Conservation (phyloP, 2,329 filamentous ascomycete genomes). For the Trichoderma koningii region DNA sequence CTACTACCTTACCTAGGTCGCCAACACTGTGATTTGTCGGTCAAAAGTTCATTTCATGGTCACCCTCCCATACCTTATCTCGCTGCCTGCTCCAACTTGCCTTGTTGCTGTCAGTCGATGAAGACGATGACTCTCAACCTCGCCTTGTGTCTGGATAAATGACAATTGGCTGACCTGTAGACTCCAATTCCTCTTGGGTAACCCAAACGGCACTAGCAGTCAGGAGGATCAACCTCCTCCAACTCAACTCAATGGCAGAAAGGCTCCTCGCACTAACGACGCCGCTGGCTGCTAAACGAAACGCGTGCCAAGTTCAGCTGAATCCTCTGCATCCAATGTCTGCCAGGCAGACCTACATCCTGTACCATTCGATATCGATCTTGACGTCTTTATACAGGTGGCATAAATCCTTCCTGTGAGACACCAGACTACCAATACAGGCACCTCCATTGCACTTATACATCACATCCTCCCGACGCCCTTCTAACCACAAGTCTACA, state of each 20-base stretch:
- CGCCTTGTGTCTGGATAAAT: background rate
- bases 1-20: too few relatives aligned
- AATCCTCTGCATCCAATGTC: conserved; percentile 9
- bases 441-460: too few relatives aligned
- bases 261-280: background rate
- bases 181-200: background rate
- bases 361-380: background rate
- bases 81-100: too few relatives aligned
- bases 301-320: background rate
- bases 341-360: conserved; percentile 10
- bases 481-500: background rate
- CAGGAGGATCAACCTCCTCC: background rate
- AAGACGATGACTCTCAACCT: background rate
- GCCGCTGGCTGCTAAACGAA: background rate
- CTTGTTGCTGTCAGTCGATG: background rate
- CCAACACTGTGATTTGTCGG: too few relatives aligned
- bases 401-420: background rate
- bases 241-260: background rate
- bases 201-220: conserved; percentile 9
- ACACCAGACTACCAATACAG: background rate
- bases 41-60: background rate
- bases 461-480: too few relatives aligned
- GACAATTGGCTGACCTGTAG: background rate
- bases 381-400: background rate
- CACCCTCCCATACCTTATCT: background rate